phyloP scores from a whole-genome alignment of 768 basidiomycete species.

The Suillus subalutaceus region DNA sequence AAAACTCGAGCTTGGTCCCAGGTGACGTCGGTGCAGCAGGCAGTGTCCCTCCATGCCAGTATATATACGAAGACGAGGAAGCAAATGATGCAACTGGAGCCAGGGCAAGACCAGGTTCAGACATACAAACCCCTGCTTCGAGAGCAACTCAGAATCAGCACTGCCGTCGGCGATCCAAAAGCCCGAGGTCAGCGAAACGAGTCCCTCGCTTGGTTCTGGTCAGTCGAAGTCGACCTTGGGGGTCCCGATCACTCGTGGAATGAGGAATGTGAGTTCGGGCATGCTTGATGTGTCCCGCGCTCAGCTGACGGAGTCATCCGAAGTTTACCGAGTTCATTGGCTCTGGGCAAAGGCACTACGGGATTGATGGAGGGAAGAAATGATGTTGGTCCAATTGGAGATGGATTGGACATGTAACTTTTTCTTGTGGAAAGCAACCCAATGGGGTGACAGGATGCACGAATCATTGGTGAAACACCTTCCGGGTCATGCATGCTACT shows the following conservation, averaged over 20 bases:
- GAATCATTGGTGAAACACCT: not conserved
- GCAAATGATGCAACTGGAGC: constrained; percentile 33
- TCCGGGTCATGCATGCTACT: not conserved
- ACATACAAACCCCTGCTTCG: too few relatives aligned
- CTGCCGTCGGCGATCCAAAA: too few relatives aligned
- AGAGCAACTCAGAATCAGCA: too few relatives aligned
- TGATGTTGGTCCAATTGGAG: not conserved
- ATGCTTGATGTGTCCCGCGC: not conserved
- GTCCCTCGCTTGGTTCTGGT: too few relatives aligned
- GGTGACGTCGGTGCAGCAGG: too few relatives aligned
- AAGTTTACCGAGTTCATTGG: constrained; percentile 15
- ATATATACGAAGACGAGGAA: not conserved
- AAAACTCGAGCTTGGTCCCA: too few relatives aligned
- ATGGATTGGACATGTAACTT: not conserved
- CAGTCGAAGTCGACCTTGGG: not conserved
- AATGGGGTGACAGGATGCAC: not conserved
- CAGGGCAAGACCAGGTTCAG: not conserved
- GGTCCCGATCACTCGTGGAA: not conserved
- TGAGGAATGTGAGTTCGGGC: not conserved
- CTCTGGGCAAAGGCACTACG: constrained; percentile 6
- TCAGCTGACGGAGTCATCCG: not conserved
- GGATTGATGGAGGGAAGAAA: constrained; percentile 12
- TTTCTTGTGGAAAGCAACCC: not conserved
- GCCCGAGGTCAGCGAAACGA: too few relatives aligned
- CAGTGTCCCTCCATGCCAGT: too few relatives aligned